phyloP scores from a whole-genome alignment of 306 rosid species.

The Spatholobus suberectus region DNA sequence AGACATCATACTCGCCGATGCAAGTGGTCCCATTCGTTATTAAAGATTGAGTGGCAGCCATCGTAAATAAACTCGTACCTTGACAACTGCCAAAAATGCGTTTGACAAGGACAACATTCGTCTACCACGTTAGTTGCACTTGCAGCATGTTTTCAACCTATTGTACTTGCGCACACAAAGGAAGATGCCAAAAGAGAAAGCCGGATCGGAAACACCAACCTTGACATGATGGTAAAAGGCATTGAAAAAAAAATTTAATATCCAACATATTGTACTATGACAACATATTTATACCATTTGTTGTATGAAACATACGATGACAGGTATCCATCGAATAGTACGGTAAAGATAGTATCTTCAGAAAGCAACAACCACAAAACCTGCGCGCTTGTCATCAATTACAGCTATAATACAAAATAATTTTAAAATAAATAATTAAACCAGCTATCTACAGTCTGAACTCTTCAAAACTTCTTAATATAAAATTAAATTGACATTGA shows the following conservation, averaged over 20 bases:
- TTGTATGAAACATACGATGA: not conserved
- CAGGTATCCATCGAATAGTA: not conserved
- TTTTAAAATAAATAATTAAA: not conserved
- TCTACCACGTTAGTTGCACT: not conserved
- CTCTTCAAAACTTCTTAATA: not conserved
- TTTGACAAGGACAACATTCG: not conserved
- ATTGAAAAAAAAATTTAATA: slow-evolving; percentile 14
- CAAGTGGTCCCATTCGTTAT: not conserved
- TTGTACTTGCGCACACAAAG: not conserved
- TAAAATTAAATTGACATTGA: not conserved
- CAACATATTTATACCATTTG: not conserved
- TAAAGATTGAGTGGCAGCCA: not conserved
- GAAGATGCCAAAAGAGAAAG: not conserved
- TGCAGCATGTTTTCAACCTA: not conserved
- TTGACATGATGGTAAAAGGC: not conserved
- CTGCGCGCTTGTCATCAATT: not conserved
- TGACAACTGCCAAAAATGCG: not conserved
- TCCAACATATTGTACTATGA: not conserved
- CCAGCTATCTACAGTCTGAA: not conserved
- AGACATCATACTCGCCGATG: not conserved
- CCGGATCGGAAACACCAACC: not conserved
- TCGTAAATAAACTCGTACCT: not conserved
- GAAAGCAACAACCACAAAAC: not conserved
- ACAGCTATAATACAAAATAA: no score
- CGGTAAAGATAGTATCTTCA: not conserved